Base-by-base conservation (phyloP, 495 filamentous ascomycete species). In the Penicillium salamii region DNA sequence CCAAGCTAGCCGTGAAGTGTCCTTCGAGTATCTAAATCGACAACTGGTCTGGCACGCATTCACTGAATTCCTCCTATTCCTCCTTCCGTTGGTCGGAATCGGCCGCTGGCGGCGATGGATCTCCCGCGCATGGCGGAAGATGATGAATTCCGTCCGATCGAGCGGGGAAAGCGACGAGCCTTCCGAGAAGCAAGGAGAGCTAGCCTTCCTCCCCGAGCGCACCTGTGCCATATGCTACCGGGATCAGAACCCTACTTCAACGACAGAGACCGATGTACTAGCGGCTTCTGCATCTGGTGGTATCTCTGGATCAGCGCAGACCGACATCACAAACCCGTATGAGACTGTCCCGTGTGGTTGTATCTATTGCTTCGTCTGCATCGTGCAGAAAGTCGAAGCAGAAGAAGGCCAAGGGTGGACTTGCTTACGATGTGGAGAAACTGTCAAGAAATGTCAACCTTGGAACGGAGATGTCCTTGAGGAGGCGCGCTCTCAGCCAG, bases 1-100 rank as follows among this genome's bases (percentile, higher is more conserved):
- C 55, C 87, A 95, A 55, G 84, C 93, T 36, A 86, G 78, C 59
- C 84, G 92, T 7, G 89, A 97, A 67, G 91, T 98, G 13, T 91
- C 87, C 1, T 97, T 98, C 62, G 93, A 98, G 69, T 98, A 97
- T 65, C 80, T 98, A 36, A 98, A 98, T 63, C 86, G 93, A 12
- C 93, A 98, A 67, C 80, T 98, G 6, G 93, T 98, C 34, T 98
- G 93, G 93, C 93, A 98, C 64, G 93, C 93, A 14, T 97, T 98
- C 58, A 98, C 93, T 19, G 93, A 98, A 65, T 98, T 98, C 60
- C 78, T 99, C 5, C 82, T 99, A 6, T 99, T 99, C 65, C 80
- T 99, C 9, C 78, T 99, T 3, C 93, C 93, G 1, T 75, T 99
- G 20, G 89, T 99, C 34, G 92, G 92, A 35, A 92, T 99, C 50